Percentiles rank a stretch among this genome's conserved stretches.
phyloP scores from a whole-genome alignment of 2,329 filamentous ascomycete species.

The Cercospora janseana region DNA sequence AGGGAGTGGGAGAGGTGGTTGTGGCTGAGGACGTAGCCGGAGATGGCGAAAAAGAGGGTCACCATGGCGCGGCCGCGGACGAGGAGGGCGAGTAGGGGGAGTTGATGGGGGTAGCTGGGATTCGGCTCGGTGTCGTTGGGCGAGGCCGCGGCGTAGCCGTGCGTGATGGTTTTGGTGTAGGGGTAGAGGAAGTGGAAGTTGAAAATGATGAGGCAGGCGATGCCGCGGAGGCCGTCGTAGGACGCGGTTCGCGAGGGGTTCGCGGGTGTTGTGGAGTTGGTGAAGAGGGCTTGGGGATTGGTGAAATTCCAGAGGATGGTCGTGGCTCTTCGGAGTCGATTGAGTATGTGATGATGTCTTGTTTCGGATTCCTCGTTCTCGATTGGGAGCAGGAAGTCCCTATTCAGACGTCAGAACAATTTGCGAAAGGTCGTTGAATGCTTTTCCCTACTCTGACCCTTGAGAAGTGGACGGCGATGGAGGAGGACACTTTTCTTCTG shows the following conservation, averaged over 20 bases:
- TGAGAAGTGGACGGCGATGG: too few relatives aligned
- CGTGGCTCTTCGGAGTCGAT: too few relatives aligned
- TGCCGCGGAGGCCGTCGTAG: conserved; percentile 19
- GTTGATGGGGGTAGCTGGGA: conserved; percentile 13
- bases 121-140: neutral
- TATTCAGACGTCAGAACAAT: too few relatives aligned
- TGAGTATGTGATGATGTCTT: too few relatives aligned
- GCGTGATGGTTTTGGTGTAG: conserved; percentile 16
- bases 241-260: conserved; percentile 10
- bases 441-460: too few relatives aligned
- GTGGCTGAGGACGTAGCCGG: conserved; percentile 22
- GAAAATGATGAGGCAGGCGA: conserved; percentile 23
- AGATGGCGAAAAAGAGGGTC: conserved; percentile 23
- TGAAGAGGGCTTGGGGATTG: too few relatives aligned
- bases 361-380: too few relatives aligned
- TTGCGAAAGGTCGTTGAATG: too few relatives aligned
- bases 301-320: too few relatives aligned
- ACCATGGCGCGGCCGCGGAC: conserved; percentile 23
- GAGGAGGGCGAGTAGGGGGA: conserved; percentile 19
- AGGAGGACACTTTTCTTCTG: too few relatives aligned
- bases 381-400: too few relatives aligned
- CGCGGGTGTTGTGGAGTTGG: neutral
- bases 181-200: conserved; percentile 22
- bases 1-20: conserved; percentile 8
- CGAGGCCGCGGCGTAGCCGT: conserved; percentile 3